phyloP scores from a whole-genome alignment of 2,329 filamentous ascomycete genomes.

The Falciphora oryzae region DNA sequence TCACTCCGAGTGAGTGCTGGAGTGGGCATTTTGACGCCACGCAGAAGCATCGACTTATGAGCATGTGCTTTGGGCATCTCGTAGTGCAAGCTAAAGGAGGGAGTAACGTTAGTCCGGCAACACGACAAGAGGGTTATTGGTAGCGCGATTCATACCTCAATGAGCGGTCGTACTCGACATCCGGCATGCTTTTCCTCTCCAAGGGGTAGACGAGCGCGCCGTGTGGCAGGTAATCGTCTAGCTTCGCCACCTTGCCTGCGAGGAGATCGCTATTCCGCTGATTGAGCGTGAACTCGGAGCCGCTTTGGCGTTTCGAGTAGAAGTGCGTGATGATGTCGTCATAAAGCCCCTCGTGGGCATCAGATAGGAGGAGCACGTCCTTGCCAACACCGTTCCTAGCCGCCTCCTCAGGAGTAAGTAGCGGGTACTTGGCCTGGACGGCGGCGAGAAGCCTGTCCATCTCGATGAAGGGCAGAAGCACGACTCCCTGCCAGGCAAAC shows the following conservation, averaged over 20 bases:
- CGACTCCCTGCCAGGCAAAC: constrained; percentile 95
- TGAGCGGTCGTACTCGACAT: constrained; percentile 79
- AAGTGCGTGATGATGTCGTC: constrained; percentile 78
- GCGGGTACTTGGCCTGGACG: constrained; percentile 75
- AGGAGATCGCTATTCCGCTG: constrained; percentile 70
- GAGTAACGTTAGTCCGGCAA: constrained; percentile 18
- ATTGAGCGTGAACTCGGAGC: constrained; percentile 64
- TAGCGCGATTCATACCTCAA: constrained; percentile 57
- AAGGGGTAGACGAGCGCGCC: constrained; percentile 75
- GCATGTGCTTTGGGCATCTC: constrained; percentile 66
- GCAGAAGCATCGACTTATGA: constrained; percentile 92
- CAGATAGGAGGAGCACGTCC: constrained; percentile 79
- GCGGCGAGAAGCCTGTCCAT: constrained; percentile 78
- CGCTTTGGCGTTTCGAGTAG: constrained; percentile 81
- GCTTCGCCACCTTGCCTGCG: constrained; percentile 73
- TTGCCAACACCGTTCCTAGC: constrained; percentile 73
- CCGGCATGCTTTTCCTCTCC: constrained; percentile 63
- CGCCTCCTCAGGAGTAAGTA: constrained; percentile 69
- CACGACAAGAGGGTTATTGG: not conserved
- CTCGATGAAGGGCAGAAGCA: constrained; percentile 91
- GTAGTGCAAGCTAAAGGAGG: constrained; percentile 66
- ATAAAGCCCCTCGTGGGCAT: constrained; percentile 73
- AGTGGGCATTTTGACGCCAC: constrained; percentile 68
- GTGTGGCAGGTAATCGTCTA: constrained; percentile 79
- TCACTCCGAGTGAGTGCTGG: constrained; percentile 71